Conservation (phyloP, 2,329 filamentous ascomycete species). For the Geoglossum cookeanum region DNA sequence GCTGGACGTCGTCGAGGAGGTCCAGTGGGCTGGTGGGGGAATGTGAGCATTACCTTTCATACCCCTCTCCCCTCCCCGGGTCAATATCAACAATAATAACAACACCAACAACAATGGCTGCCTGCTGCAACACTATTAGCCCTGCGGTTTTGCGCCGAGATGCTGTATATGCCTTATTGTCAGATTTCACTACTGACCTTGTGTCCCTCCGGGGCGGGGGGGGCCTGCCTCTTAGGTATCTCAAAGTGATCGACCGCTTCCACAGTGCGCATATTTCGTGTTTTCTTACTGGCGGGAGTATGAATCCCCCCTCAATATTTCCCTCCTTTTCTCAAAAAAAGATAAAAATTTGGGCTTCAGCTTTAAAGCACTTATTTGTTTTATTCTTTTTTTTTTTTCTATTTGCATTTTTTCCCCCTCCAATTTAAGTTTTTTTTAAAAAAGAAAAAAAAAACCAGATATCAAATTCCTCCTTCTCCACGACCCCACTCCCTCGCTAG, state of each 20-base stretch:
- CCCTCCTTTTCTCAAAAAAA: not conserved
- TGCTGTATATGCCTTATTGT: too few species aligned
- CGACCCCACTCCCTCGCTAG: conserved; percentile 39
- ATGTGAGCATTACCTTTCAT: conserved; percentile 36
- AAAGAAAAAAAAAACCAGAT: conserved; percentile 19
- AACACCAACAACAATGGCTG: too few species aligned
- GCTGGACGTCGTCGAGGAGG: conserved; percentile 87
- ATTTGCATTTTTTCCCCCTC: not conserved
- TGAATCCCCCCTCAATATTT: conserved; percentile 6
- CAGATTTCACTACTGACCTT: too few species aligned
- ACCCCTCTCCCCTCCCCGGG: too few species aligned
- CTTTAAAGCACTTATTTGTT: too few species aligned
- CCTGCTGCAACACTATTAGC: too few species aligned
- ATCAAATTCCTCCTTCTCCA: conserved; percentile 89
- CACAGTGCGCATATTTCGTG: conserved; percentile 89
- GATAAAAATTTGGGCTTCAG: too few species aligned
- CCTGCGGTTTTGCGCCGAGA: too few species aligned
- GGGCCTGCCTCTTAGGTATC: conserved; percentile 41
- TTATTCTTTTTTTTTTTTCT: not conserved
- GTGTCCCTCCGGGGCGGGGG: too few species aligned
- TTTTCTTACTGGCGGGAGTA: conserved; percentile 72
- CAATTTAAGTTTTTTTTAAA: too few species aligned
- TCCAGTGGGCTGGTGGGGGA: conserved; percentile 75
- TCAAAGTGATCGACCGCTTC: conserved; percentile 93
- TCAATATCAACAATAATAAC: too few species aligned